phyloP scores from a whole-genome alignment of 257 asterid species.

The Lycium ferocissimum region DNA sequence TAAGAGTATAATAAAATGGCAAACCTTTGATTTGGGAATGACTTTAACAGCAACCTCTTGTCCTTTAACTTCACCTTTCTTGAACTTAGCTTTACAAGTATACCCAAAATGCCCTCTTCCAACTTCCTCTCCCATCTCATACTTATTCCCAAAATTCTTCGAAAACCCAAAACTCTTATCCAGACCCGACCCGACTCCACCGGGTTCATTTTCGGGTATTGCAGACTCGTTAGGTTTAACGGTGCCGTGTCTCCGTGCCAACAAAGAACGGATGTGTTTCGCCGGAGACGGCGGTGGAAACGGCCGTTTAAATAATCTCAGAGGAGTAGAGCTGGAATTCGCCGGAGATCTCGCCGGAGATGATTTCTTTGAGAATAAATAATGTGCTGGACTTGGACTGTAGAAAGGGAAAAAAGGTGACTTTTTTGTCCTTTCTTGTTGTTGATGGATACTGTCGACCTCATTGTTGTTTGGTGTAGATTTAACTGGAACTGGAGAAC shows the following conservation, averaged over 20 bases:
- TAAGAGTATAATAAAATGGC: conserved; percentile 19
- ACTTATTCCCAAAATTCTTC: conserved; percentile 74
- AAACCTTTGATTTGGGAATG: conserved; percentile 91
- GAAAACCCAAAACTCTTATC: conserved; percentile 88
- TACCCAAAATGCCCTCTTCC: conserved; percentile 98
- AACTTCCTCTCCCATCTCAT: conserved; percentile 91
- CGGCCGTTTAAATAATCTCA: conserved; percentile 76
- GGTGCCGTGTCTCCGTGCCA: conserved; percentile 86
- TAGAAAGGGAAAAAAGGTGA: conserved; percentile 91
- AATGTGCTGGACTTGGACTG: conserved; percentile 95
- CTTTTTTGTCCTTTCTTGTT: conserved; percentile 45
- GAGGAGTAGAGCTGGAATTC: conserved; percentile 60
- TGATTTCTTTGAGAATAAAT: conserved; percentile 78
- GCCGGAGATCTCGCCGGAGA: conserved; percentile 87
- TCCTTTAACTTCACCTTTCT: conserved; percentile 86
- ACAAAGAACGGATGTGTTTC: conserved; percentile 83
- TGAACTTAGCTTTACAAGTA: conserved; percentile 83
- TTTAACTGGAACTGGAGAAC: conserved; percentile 26
- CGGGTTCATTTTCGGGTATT: conserved; percentile 70
- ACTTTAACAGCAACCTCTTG: conserved; percentile 93
- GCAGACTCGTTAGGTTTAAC: conserved; percentile 79
- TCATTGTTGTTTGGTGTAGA: conserved; percentile 32
- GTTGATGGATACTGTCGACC: conserved; percentile 26
- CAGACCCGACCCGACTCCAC: conserved; percentile 45
- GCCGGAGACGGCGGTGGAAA: conserved; percentile 98